Evolutionary conservation across 352 stramenopile species (phyloP), one percentile per base, ranked within the genome.

Genomic region (Globisporangium yorkense): DNA sequence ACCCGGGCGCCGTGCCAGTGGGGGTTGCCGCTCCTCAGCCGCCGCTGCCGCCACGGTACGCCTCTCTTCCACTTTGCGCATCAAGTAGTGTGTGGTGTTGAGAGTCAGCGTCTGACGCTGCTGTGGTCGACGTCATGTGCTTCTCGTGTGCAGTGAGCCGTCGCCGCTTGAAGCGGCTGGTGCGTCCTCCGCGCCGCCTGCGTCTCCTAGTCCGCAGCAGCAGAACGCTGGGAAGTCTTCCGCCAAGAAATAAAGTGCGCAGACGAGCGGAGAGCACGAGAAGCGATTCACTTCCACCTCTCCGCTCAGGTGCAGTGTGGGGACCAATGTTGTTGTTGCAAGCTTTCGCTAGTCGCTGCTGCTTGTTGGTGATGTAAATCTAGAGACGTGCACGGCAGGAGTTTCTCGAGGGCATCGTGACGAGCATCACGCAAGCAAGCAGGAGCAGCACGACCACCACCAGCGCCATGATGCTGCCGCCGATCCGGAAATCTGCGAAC

Each of bases 21-120:
- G 54, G 61, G 39, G 53, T 67, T 62, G 55, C 61, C 62, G 62
- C 60, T 66, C 66, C 66, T 64, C 72, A 80, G 59, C 72, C 72
- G 33, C 75, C 71, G 54, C 62, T 85, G 45, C 75, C 75, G 48
- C 75, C 75, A 59, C 75, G 65, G 51, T 73, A 59, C 50, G 62
- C 57, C 5, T 68, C 59, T 56, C 24, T 27, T 27, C 24, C 24
- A 27, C 24, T 27, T 27, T 27, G 24, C 24, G 24, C 24, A 37
- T 37, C 33, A 53, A 58, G 47, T 37, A 60, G 40, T n/a, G 15
- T 24, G 41, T 47, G 9, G 0, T 45, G 40, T 10, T 47, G n/a
- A 21, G 15, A 9, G 15, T 45, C 50, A 21, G 33, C 18, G 15
- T 24, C 29, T 43, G 24, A 52, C n/a, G n/a, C 7, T 29, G 5